Conservation (phyloP, 106 monocot genomes). For the Ottelia alismoides region DNA sequence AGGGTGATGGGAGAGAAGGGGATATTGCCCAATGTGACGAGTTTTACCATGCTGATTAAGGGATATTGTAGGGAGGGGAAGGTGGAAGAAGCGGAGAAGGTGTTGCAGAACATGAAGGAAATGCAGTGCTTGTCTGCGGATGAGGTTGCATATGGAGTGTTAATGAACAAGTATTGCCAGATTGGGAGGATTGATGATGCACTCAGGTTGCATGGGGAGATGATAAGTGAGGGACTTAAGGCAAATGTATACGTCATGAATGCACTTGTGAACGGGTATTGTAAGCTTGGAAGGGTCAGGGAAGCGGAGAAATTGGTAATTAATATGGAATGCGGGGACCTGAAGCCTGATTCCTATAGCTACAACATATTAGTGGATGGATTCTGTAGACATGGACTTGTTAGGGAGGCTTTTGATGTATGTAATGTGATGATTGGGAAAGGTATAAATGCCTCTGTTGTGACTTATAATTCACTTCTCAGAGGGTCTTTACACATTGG, state of each 20-base stretch:
- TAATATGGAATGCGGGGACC: constrained; percentile 47
- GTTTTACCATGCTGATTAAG: constrained; percentile 67
- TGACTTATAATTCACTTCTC: constrained; percentile 79
- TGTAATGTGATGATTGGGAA: constrained; percentile 59
- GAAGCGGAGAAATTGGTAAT: constrained; percentile 57
- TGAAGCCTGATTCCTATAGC: constrained; percentile 69
- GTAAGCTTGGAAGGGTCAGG: constrained; percentile 51
- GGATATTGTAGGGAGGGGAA: constrained; percentile 60
- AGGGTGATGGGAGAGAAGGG: constrained; percentile 28
- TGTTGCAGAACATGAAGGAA: constrained; percentile 46
- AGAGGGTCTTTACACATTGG: constrained; percentile 56
- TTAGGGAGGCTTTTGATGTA: constrained; percentile 64
- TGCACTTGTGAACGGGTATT: constrained; percentile 71
- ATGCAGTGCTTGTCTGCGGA: constrained; percentile 28
- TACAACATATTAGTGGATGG: constrained; percentile 76
- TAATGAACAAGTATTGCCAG: constrained; percentile 54
- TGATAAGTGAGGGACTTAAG: constrained; percentile 37
- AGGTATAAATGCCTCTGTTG: constrained; percentile 24
- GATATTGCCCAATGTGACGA: constrained; percentile 42
- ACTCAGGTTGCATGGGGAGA: constrained; percentile 40
- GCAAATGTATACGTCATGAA: constrained; percentile 46
- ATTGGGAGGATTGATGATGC: constrained; percentile 68
- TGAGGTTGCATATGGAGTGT: constrained; percentile 49
- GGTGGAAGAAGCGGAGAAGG: constrained; percentile 45
- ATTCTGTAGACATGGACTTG: constrained; percentile 49